These are phyloP conservation scores for apple (Malus domestica) DNA, from an alignment of 306 rosid species.

Conservation along the genomic window ASM211411v1 NC_041796.1:13321001-13321500, in stretches of 20 bases:
- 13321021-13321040: conserved; percentile 25
- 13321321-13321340: neutral
- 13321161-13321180: conserved; percentile 1
- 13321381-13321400: conserved; percentile 63
- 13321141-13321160: neutral
- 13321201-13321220: neutral
- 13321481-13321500: conserved; percentile 50
- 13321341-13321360: conserved; percentile 14
- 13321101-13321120: neutral
- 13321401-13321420: conserved; percentile 47
- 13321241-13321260: neutral
- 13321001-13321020: conserved; percentile 10
- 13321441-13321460: conserved; percentile 55
- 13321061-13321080: conserved; percentile 58
- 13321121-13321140: neutral
- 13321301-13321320: neutral
- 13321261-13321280: neutral
- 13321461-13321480: conserved; percentile 52
- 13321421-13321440: conserved; percentile 48
- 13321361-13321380: conserved; percentile 76
- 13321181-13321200: neutral
- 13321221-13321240: neutral
- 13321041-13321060: conserved; percentile 41
- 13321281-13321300: neutral
- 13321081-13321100: conserved; percentile 8